Evolutionary conservation across 78 protist species (phyloP).

Genomic region (Salpingoeca rosetta): DNA sequence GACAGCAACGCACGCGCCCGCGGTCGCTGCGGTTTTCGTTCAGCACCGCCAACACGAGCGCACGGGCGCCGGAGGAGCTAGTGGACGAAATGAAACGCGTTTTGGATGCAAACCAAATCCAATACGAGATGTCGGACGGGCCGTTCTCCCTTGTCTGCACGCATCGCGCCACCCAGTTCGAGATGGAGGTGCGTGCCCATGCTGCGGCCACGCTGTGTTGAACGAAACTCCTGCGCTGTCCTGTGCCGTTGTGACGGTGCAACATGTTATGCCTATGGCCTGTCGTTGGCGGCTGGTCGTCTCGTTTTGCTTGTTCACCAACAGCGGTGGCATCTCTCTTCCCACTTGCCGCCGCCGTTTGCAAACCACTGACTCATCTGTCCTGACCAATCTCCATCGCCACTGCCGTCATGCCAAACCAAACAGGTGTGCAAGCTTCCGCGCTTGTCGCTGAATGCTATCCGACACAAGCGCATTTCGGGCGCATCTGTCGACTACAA

Average conservation of each 20-base stretch:
- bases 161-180: slow-evolving; percentile 8
- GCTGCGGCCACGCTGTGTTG: no score
- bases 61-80: slow-evolving; percentile 5
- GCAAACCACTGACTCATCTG: no score
- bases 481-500: slow-evolving; percentile 33
- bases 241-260: no score
- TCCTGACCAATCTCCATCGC: no score
- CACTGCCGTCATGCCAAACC: no score
- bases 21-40: slow-evolving; percentile 41
- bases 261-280: no score
- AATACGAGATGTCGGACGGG: slow-evolving; percentile 1
- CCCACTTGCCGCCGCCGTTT: no score
- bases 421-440: slow-evolving; percentile 37
- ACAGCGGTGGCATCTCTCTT: no score
- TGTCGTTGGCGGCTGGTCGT: no score
- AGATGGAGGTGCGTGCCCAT: slow-evolving; percentile 25
- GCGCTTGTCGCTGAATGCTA: slow-evolving; percentile 30
- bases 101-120: not conserved
- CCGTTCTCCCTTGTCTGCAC: not conserved
- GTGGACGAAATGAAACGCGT: slow-evolving; percentile 20
- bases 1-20: no score
- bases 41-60: slow-evolving; percentile 21
- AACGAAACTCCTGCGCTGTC: no score
- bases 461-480: slow-evolving; percentile 37
- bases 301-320: no score